Evolutionary conservation across 495 filamentous ascomycete species (phyloP).

Genomic region (Tuber brumale): DNA sequence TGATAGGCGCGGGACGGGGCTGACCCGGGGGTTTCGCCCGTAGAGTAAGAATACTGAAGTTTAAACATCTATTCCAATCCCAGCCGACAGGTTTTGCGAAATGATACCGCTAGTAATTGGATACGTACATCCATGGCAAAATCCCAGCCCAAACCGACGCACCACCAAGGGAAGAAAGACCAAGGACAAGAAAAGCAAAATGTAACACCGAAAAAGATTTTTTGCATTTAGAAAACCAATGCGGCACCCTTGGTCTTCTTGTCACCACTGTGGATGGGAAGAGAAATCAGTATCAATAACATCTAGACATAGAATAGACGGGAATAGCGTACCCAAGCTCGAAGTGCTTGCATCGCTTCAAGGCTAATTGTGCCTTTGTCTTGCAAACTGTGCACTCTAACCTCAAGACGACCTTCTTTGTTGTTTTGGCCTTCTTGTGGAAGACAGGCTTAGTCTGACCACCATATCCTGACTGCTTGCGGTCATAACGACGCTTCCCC

Average conservation of each 20-base stretch:
- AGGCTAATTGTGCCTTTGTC: constrained; percentile 92
- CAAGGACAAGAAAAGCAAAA: constrained; percentile 28
- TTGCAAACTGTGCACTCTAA: constrained; percentile 96
- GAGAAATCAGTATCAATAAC: constrained; percentile 11
- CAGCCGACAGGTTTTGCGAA: constrained; percentile 18
- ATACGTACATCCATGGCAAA: constrained; percentile 29
- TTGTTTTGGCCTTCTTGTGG: constrained; percentile 99
- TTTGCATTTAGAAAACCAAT: constrained; percentile 78
- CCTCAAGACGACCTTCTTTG: constrained; percentile 98
- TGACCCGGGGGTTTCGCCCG: neutral
- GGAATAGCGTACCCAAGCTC: constrained; percentile 77
- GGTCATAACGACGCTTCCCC: constrained; percentile 99
- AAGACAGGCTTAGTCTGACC: constrained; percentile 99
- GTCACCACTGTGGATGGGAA: constrained; percentile 70
- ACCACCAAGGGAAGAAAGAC: constrained; percentile 23
- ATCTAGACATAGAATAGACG: neutral
- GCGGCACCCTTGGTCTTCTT: constrained; percentile 99
- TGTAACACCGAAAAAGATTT: constrained; percentile 32
- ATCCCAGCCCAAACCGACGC: constrained; percentile 13
- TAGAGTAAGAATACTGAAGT: neutral
- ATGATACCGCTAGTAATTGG: constrained; percentile 32
- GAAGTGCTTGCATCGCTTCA: constrained; percentile 99
- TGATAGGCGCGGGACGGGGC: neutral
- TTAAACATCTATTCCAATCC: neutral
- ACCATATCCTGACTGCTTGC: constrained; percentile 99